Evolutionary conservation across 2,329 filamentous ascomycete species (phyloP), one percentile per base, ranked within the genome.

Genomic region (Fusarium sp.): DNA sequence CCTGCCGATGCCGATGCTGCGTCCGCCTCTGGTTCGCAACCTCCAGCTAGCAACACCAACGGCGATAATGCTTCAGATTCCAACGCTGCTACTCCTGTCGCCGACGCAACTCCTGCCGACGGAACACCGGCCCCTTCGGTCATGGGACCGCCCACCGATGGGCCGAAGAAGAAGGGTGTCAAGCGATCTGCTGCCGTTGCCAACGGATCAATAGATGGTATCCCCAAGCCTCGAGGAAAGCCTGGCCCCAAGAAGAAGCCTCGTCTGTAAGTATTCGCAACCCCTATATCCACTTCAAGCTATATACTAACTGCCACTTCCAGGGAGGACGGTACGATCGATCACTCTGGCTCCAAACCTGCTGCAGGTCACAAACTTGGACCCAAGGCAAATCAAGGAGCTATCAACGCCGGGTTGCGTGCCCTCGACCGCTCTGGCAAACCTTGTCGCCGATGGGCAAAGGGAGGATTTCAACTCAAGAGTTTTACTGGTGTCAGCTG

Each of bases 221-320:
- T 82, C 24, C 83, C 89, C n/a, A 94, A 92, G 79, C 84, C 89
- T 54, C 85, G 92, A 76, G 91, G 91, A 76, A 96, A 97, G 82
- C 95, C 96, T 8, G 95, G 95, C 8, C 95, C 95, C 0, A 98
- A 97, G 87, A 97, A 97, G 88, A 97, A 96, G 83, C 90, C 92
- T 69, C 90, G 91, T 85, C 81, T 97, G 95, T 97, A 91, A 82
- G 94, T 91, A 28, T 28, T 32, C 60, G 19, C n/a, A 34, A 26
- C 11, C 19, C 11, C 36, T 43, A 6, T 15, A 11, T 26, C 15
- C 6, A 36, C 53, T 65, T 17, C 34, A 23, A n/a, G n/a, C 34
- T 21, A 50, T 15, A 40, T 68, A 47, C 76, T 79, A 76, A 82
- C 70, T 58, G 54, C 28, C 55, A 50, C 34, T 58, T 49, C 51